Conservation (phyloP, 2,329 filamentous ascomycete species). For the Westerdykella ornata region DNA sequence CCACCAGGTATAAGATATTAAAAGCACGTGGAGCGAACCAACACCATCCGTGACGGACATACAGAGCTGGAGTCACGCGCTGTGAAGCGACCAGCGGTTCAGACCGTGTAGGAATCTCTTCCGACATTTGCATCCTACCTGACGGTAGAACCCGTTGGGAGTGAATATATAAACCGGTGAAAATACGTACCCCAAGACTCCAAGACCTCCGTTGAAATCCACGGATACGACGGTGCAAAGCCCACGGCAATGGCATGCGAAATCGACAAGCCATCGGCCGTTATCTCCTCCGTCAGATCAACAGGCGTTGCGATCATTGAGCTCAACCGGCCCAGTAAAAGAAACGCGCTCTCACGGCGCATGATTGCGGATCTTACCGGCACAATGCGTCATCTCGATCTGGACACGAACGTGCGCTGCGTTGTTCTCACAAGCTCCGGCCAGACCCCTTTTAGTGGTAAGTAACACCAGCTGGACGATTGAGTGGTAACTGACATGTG, state of each 20-base stretch:
- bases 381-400: slow-evolving; percentile 13
- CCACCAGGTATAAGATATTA: no score
- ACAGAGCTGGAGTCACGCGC: no score
- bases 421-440: slow-evolving; percentile 71
- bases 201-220: no score
- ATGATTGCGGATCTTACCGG: slow-evolving; percentile 41
- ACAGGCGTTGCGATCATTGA: slow-evolving; percentile 45
- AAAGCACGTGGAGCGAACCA: no score
- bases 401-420: slow-evolving; percentile 14
- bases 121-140: no score
- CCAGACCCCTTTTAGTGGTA: slow-evolving; percentile 65
- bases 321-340: slow-evolving; percentile 51
- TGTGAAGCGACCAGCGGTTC: no score
- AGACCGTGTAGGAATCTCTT: no score
- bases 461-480: slow-evolving; percentile 28
- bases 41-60: no score
- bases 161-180: no score
- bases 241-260: slow-evolving; percentile 3
- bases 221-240: no score
- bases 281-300: slow-evolving; percentile 11
- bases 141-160: no score
- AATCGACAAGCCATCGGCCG: slow-evolving; percentile 2
- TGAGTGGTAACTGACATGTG: slow-evolving; percentile 5
- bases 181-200: no score
- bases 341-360: slow-evolving; percentile 52